Base-by-base conservation (phyloP, 2,329 filamentous ascomycete species). In the Hymenoscyphus fructigenus region DNA sequence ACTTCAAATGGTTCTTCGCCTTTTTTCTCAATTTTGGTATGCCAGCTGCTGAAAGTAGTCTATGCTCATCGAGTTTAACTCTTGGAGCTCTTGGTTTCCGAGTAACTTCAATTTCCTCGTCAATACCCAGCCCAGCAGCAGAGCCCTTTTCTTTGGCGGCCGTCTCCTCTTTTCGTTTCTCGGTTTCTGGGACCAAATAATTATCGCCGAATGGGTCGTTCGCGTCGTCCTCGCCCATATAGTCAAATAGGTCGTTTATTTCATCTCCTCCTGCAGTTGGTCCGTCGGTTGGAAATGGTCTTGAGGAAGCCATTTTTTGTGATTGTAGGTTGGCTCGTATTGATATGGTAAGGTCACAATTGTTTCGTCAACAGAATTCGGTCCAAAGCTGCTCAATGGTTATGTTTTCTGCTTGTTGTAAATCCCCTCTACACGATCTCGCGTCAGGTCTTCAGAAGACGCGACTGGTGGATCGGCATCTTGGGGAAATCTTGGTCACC, bases 21-120 rank as follows among this genome's bases (percentile, higher is more conserved):
- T 88, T 88, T 67, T 83, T 86, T 53, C 91, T 88, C 61, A 99
- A 80, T 72, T 90, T 92, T 1, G 92, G 92, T 66, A 99, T 93
- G 0, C 95, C 95, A 58, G 87, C 85, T 23, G 89, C 84, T 3
- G 92, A 95, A 1, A 98, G 82, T n/a, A 98, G 80, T 69, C 92
- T 93, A 10, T 85, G 80, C 72, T 97, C 92, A 74, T 99, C 93
- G 29, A 99, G 84, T 76, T 97, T 99, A 3, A 94, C 90, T 63
- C 88, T 83, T 1, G 93, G 92, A 67, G 88, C 84, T 41, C 88
- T 85, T 72, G 90, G 90, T 78, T 92, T 97, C 50, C 85, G 70
- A 20, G 70, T 86, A 4, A 97, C 84, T 63, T 91, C 89, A 61
- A 99, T 85, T 72, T 96, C 92, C 74, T 96, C 88, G 69, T 98